Evolutionary conservation across 2,329 filamentous ascomycete species (phyloP), one percentile per base, ranked within the genome.

Genomic region (Xylaria sp.): DNA sequence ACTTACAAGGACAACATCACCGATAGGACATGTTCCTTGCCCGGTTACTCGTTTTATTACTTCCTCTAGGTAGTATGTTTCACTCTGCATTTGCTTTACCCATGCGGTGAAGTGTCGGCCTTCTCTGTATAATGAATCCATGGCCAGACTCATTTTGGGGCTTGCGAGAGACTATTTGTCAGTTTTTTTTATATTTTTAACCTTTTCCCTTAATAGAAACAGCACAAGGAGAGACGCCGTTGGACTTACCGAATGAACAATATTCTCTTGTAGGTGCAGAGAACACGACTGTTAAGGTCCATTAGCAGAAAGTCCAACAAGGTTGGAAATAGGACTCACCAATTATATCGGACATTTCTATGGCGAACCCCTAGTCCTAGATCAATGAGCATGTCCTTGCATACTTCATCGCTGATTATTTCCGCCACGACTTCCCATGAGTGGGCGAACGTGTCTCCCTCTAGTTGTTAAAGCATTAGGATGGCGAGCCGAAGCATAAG

Each of bases 21-120:
- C 61, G 64, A n/a, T n/a, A n/a, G n/a, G n/a, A n/a, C n/a, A n/a
- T n/a, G n/a, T n/a, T n/a, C n/a, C n/a, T 55, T 77, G 72, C 4
- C 74, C 74, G 2, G 75, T 77, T 1, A 75, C 65, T 19, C 73
- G 63, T 9, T 68, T 60, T 9, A 77, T 67, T 2, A 73, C 64
- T 1, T 72, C 66, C 21, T 77, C 75, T 0, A 80, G 73, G 45
- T 79, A 74, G 63, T 77, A 79, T 8, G 72, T 65, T 62, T 81
- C 79, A 0, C 71, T 68, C 49, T 77, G 69, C 33, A 73, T 67
- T 1, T 72, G 74, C 51, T 74, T 75, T 3, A 65, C 66, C 79
- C 79, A 81, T 0, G 79, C 72, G 2, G 77, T 78, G 60, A 81
- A 81, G 60, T 76, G 74, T 21, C 58, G 8, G 0, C 35, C 54